Base-by-base conservation (phyloP, 441 rosid genomes). In the Melastoma candidum region DNA sequence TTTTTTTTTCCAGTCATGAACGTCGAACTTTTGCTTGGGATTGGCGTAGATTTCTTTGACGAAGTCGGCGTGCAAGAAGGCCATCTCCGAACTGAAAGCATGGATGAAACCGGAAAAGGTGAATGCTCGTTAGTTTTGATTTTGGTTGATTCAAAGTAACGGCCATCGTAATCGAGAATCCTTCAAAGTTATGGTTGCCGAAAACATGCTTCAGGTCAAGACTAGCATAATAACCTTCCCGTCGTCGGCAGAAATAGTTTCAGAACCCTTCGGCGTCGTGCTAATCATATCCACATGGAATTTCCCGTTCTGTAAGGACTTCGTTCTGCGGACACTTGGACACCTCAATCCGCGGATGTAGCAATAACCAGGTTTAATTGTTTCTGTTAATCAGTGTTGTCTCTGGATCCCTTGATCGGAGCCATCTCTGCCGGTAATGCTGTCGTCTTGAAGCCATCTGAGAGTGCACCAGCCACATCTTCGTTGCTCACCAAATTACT, bases 61-160 rank as follows among this genome's bases (percentile, higher is more conserved):
- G 32, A 81, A 71, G 51, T 69, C 81, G 52, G 71, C 95, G 2
- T 70, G 78, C 54, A 69, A 73, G 56, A 64, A 74, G 74, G 86
- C 83, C 5, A 75, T 83, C 43, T 65, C 71, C 65, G 72, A 80
- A 44, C 68, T 90, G 58, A 78, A 83, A 58, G 48, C 54, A 1
- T 87, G 97, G 97, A 87, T 87, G 95, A 59, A 54, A 24, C 85
- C 95, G 7, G 83, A 84, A 49, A 81, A 81, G 86, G 97, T 87
- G 51, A 48, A 5, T 2, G 54, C 50, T 48, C 25, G 17, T 50
- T 14, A 14, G 12, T 13, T 17, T 13, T 26, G 10, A 1, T 52
- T 24, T 13, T 27, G 43, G 24, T 11, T 4, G n/a, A 39, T 46
- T 53, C 7, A 9, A 27, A 8, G 3, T 27, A 0, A 11, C 2